Conservation (phyloP, 441 rosid species). For the Kokia cookei region DNA sequence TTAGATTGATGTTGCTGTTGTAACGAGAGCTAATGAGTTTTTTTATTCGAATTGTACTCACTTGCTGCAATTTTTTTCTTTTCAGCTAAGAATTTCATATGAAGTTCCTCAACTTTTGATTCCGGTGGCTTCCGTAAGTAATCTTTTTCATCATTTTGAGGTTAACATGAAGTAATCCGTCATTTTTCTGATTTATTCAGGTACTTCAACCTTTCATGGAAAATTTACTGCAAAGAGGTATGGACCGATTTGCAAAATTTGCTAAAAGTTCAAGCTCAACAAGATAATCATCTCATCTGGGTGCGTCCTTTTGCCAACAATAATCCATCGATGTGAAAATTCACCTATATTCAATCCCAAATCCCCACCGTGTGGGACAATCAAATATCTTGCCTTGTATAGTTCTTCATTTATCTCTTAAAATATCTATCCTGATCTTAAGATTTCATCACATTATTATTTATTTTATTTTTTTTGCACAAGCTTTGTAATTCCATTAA, state of each 20-base stretch:
- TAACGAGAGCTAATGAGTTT: neutral
- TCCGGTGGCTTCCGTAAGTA: constrained; percentile 78
- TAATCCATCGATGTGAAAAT: neutral
- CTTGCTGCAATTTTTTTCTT: constrained; percentile 9
- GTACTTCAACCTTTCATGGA: constrained; percentile 77
- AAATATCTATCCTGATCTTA: neutral
- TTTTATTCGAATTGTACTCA: neutral
- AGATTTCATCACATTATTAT: neutral
- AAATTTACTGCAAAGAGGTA: constrained; percentile 52
- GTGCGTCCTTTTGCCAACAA: neutral
- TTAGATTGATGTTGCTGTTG: neutral
- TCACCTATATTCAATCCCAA: neutral
- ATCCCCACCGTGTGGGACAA: neutral
- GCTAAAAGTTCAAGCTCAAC: constrained; percentile 36
- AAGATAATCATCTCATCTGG: neutral
- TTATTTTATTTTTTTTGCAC: neutral
- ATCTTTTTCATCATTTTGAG: neutral
- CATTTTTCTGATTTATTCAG: constrained; percentile 26
- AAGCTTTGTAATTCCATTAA: neutral
- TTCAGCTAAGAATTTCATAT: constrained; percentile 86
- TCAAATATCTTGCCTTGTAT: neutral
- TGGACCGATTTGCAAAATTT: constrained; percentile 60
- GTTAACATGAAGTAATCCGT: neutral
- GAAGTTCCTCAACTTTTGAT: constrained; percentile 77
- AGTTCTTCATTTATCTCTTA: neutral